Conservation (phyloP, 495 filamentous ascomycete genomes). For the Penicillium diatomitis region DNA sequence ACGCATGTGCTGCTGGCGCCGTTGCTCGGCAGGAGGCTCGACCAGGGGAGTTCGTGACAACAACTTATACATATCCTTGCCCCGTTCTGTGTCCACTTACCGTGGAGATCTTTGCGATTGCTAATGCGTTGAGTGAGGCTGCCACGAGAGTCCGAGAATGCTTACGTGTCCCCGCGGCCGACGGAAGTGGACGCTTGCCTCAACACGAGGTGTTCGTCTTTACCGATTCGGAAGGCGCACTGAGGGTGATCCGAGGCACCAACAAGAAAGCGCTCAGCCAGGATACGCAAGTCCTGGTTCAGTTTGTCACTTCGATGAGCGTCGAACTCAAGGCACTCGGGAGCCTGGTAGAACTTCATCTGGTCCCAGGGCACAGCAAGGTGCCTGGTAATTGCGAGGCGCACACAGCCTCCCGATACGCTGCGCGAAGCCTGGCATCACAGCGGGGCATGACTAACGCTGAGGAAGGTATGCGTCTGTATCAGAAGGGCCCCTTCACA, state of each 20-base stretch:
- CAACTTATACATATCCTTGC: background rate
- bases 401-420: background rate
- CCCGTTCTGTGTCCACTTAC: background rate
- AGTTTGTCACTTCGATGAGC: background rate
- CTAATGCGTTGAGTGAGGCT: background rate
- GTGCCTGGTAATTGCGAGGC: background rate
- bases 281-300: background rate
- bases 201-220: background rate
- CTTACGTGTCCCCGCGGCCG: background rate
- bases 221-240: background rate
- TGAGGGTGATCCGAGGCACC: background rate
- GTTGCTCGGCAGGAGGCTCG: background rate
- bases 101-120: conserved; percentile 3
- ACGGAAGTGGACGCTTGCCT: background rate
- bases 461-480: too few relatives aligned
- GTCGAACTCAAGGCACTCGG: background rate
- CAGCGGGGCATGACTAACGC: too few relatives aligned
- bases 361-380: background rate
- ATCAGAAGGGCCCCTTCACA: too few relatives aligned
- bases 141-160: background rate
- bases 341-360: background rate
- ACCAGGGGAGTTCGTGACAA: background rate
- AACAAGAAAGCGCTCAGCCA: background rate
- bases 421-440: too few relatives aligned
- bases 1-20: background rate